Percentiles rank a stretch among this genome's conserved stretches.
Conservation (phyloP, 208 protist species). For the Tritrichomonas musculus region DNA sequence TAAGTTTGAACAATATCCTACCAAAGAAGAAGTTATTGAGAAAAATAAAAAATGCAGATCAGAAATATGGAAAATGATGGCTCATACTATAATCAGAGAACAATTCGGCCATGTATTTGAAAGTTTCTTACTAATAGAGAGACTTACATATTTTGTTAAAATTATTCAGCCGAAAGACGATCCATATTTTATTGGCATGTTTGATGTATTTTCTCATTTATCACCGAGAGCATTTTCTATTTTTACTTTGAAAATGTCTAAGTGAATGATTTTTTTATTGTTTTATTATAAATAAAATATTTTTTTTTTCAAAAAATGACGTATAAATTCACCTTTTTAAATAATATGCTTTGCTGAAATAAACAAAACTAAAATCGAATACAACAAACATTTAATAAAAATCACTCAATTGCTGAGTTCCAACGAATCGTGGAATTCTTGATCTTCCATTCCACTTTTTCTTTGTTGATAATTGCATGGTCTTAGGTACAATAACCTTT, state of each 20-base stretch:
- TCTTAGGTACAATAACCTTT: no score
- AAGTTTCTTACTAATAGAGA: not conserved
- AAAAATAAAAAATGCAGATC: not conserved
- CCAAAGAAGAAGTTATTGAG: not conserved
- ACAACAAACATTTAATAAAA: no score
- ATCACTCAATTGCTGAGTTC: no score
- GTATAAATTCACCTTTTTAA: no score
- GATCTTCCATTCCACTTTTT: no score
- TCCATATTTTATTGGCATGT: not conserved
- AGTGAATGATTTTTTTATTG: no score
- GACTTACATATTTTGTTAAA: not conserved
- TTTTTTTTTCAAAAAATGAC: no score
- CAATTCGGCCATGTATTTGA: conserved; percentile 6
- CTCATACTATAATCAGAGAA: not conserved
- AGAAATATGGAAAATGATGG: conserved; percentile 19
- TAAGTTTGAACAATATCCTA: not conserved
- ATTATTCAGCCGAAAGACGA: not conserved
- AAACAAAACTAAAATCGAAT: no score
- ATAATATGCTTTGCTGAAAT: no score
- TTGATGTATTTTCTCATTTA: not conserved
- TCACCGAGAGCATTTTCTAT: not conserved
- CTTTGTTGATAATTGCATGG: no score
- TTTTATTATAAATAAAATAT: no score
- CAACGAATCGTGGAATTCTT: no score
- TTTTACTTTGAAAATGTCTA: not conserved